phyloP scores from a whole-genome alignment of 257 asterid genomes.

The Plantago elongata region DNA sequence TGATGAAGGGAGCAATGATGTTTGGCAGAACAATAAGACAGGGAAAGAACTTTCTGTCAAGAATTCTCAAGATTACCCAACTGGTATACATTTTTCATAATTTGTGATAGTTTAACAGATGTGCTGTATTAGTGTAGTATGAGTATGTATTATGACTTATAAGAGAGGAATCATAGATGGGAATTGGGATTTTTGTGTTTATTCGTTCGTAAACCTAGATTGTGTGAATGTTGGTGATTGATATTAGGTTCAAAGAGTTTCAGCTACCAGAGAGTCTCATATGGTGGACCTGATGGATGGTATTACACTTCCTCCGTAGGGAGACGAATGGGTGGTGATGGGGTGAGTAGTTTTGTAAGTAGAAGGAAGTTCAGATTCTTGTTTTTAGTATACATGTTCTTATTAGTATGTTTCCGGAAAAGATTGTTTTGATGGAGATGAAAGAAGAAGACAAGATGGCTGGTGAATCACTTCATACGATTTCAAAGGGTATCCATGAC shows the following conservation, averaged over 20 bases:
- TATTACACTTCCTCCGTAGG: constrained; percentile 59
- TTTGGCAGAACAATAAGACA: constrained; percentile 27
- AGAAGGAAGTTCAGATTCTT: neutral
- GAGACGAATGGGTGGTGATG: constrained; percentile 61
- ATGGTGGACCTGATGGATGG: constrained; percentile 60
- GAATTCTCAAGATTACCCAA: constrained; percentile 24
- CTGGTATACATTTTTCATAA: constrained; percentile 26
- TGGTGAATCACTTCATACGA: constrained; percentile 67
- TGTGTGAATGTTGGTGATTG: constrained; percentile 13
- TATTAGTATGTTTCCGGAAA: neutral
- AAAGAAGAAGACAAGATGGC: constrained; percentile 59
- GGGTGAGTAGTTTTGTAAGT: constrained; percentile 43
- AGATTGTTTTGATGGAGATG: constrained; percentile 72
- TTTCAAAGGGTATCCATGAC: constrained; percentile 66
- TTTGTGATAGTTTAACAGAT: neutral
- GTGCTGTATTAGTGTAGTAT: neutral
- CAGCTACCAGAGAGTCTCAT: constrained; percentile 53
- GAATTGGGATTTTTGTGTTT: neutral
- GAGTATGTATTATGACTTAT: neutral
- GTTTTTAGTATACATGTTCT: neutral
- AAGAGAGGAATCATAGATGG: neutral
- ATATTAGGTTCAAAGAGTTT: constrained; percentile 40
- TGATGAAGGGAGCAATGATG: constrained; percentile 29
- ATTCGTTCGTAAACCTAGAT: neutral
- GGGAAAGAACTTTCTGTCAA: constrained; percentile 38